Base-by-base conservation (phyloP, 2,329 filamentous ascomycete genomes). In the Cladorrhinum sp. region DNA sequence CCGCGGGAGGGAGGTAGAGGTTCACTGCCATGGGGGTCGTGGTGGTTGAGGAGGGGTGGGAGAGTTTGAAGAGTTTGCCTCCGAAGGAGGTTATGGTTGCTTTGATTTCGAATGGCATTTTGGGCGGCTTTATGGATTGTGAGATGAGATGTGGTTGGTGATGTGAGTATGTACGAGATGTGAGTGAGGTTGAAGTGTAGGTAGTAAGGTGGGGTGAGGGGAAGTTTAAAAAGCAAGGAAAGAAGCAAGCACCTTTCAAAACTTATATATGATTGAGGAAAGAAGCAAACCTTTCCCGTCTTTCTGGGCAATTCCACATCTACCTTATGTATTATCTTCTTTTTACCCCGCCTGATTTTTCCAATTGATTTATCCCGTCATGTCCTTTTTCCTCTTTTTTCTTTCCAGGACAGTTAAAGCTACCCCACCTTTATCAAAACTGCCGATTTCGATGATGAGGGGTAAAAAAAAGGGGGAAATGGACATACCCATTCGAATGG, bases 31-130 rank as follows among this genome's bases (percentile, higher is more conserved):
- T 99, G 70, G 92, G 87, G 68, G 92, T 96, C 69, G 85, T 86
- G 60, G 92, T 96, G 64, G 86, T 83, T 67, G 83, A 79, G 59
- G 93, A 92, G 73, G 88, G 78, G 83, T 99, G 95, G 69, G 88
- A 86, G 64, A 99, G 90, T 82, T 99, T 98, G 70, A 96, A 85
- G 62, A 99, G 89, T 78, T 92, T 92, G 73, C 95, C 95, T 73
- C 93, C 94, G 74, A 97, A 98, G 75, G 87, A 91, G 80, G 88
- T 84, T 76, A 98, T 96, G 65, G 90, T 91, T 63, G 91, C 89
- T 74, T 90, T 96, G 68, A 90, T 96, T 73, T 90, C 91, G 81
- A 98, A 92, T 62, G 89, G 81, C 93, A 95, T 95, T 46, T 61
- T 62, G 53, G 89, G 81, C 93, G 95, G 95, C 36, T 61, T 62